Evolutionary conservation across 805 yeast species (phyloP), one percentile per base, ranked within the genome.

Genomic region (Schizosaccharomyces osmophilus): DNA sequence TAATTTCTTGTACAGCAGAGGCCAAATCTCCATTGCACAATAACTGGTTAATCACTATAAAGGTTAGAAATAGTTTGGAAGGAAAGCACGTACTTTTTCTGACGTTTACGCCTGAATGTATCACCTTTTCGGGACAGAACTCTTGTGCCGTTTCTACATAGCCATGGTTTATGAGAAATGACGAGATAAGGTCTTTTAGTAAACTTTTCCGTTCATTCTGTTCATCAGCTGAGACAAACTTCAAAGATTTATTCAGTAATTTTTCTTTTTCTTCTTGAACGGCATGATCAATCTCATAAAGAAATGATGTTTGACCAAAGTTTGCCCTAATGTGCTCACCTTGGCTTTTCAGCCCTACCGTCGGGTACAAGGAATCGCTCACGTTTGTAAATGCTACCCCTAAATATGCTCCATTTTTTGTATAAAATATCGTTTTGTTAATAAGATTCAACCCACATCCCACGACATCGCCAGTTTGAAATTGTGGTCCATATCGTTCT

Each of bases 371-470:
- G 5, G 72, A 68, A 36, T 71, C 70, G 29, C 74, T 69, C 17
- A 79, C 66, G 63, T 79, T 77, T 5, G 71, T 70, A 64, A 81
- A 81, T 1, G 83, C 83, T 48, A 75, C 73, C 0, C 83, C 84
- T 55, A 81, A 68, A 48, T 70, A 73, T 2, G 85, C 76, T 1
- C 96, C 97, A 71, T 89, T 88, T 69, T 85, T 83, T 0, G 96
- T 88, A 65, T 80, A 80, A 66, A 88, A 89, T 1, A 87, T 76
- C 0, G 81, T 72, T 54, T 79, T 77, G 51, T 78, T 79, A 17
- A 78, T 73, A 66, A 79, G 84, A 72, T 88, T 84, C 29, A 87
- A 77, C 4, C 96, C 96, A 70, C 89, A 84, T 0, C 97, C 97
- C 64, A 89, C 77, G 2, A 79, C 74, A 70, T 87, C 95, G 26